These are phyloP conservation scores for Schizonepeta tenuifolia DNA, from an alignment of 257 asterid genomes.

Conservation along the genomic window DNA sequence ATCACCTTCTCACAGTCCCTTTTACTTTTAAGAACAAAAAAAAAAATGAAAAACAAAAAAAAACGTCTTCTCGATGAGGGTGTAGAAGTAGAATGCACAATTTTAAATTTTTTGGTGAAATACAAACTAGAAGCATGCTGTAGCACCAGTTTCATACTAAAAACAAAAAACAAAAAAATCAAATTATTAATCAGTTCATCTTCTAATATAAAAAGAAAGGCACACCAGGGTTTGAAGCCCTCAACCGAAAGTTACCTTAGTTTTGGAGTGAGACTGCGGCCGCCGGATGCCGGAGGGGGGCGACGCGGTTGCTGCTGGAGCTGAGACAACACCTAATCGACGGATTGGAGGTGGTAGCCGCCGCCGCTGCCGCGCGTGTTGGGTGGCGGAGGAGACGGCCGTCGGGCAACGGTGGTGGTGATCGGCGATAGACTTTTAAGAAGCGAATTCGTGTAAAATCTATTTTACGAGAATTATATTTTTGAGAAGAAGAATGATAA, in stretches of 20 bases:
- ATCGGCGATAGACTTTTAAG: not conserved
- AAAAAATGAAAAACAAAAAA: not conserved
- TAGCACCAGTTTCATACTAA: not conserved
- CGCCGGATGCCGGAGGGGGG: not conserved
- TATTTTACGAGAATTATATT: too few relatives aligned
- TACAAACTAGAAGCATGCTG: not conserved
- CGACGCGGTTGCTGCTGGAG: not conserved
- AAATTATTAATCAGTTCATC: not conserved
- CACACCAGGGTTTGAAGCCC: too few relatives aligned
- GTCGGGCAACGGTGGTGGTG: not conserved
- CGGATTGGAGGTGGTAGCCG: not conserved
- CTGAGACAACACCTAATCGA: not conserved
- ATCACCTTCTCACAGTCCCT: conserved; percentile 42
- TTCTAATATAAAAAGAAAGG: not conserved
- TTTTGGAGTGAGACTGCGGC: not conserved
- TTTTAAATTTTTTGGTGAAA: not conserved
- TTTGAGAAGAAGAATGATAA: too few relatives aligned
- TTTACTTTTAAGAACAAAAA: too few relatives aligned
- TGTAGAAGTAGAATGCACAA: conserved; percentile 1
- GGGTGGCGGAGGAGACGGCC: not conserved
- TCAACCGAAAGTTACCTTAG: too few relatives aligned
- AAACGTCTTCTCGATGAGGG: conserved; percentile 25
- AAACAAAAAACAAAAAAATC: too few relatives aligned
- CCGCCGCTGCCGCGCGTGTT: not conserved
- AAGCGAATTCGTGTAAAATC: too few relatives aligned